Percentiles rank a stretch among this genome's conserved stretches.
Evolutionary conservation across 129 eudicot genomes (phyloP).

Genomic region (Lactuca saligna): DNA sequence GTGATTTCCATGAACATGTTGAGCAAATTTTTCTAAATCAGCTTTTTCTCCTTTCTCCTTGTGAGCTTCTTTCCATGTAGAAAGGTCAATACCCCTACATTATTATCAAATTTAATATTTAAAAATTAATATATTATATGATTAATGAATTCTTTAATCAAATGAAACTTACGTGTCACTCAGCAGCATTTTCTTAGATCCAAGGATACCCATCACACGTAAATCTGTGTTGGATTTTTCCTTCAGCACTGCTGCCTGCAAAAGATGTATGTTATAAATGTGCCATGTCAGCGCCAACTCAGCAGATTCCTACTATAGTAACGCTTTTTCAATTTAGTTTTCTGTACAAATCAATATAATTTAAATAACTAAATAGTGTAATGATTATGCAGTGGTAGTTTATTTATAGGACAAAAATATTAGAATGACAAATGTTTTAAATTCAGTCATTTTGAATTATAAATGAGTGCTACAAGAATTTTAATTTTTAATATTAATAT

Average conservation of each 20-base stretch:
- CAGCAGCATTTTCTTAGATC: slow-evolving; percentile 77
- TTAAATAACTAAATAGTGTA: too few species aligned
- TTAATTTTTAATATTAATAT: too few species aligned
- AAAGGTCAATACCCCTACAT: slow-evolving; percentile 82
- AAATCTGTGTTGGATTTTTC: slow-evolving; percentile 82
- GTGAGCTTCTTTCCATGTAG: slow-evolving; percentile 77
- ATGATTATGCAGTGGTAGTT: too few species aligned
- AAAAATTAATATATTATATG: background rate
- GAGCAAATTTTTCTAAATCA: slow-evolving; percentile 76
- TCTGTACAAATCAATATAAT: too few species aligned
- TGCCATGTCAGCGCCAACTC: background rate
- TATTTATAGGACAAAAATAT: too few species aligned
- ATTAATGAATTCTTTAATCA: background rate
- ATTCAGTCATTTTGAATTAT: too few species aligned
- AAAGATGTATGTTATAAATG: slow-evolving; percentile 8
- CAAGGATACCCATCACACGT: slow-evolving; percentile 95
- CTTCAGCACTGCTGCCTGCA: slow-evolving; percentile 87
- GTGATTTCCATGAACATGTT: slow-evolving; percentile 81
- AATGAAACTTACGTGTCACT: slow-evolving; percentile 70
- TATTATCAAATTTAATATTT: background rate
- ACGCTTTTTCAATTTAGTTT: too few species aligned
- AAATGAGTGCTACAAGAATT: too few species aligned
- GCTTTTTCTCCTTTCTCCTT: slow-evolving; percentile 78
- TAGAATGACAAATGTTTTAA: too few species aligned
- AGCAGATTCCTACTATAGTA: background rate